phyloP scores from a whole-genome alignment of 495 filamentous ascomycete genomes.

The Penicillium daleae region DNA sequence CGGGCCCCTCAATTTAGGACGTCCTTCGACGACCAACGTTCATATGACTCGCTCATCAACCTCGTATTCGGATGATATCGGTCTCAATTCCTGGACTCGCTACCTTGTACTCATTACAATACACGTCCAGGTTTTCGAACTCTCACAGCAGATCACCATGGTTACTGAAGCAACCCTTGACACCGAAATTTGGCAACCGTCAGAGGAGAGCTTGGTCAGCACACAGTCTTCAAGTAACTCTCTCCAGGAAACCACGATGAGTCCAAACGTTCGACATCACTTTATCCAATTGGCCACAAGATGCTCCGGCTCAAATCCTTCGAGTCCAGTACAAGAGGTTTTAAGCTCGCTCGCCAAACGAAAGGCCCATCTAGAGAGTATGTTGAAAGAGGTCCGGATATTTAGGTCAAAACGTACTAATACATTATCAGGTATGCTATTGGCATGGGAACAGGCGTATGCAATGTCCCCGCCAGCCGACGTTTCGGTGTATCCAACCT shows the following conservation, averaged over 20 bases:
- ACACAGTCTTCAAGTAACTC: not conserved
- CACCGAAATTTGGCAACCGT: constrained; percentile 4
- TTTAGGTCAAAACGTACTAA: not conserved
- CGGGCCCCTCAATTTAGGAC: constrained; percentile 1
- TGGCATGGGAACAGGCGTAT: constrained; percentile 11
- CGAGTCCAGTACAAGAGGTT: constrained; percentile 1
- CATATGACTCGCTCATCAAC: not conserved
- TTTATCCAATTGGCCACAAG: constrained; percentile 1
- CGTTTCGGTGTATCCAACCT: not conserved
- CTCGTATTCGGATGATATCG: constrained; percentile 3
- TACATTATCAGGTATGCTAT: not conserved
- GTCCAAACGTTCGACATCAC: not conserved
- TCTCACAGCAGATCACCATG: constrained; percentile 13
- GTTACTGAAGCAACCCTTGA: constrained; percentile 4
- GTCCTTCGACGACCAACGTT: not conserved
- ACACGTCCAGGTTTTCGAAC: constrained; percentile 8
- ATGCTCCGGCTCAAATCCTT: constrained; percentile 2
- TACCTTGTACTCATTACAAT: constrained; percentile 15
- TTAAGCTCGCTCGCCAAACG: not conserved
- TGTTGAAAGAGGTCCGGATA: not conserved
- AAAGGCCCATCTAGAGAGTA: constrained; percentile 1
- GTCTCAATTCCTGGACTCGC: constrained; percentile 17
- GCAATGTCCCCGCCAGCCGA: constrained; percentile 1
- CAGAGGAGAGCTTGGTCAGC: not conserved
- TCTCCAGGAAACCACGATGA: not conserved